Evolutionary conservation across 164 flowering plant species (phyloP).

Genomic region (Vitis riparia): DNA sequence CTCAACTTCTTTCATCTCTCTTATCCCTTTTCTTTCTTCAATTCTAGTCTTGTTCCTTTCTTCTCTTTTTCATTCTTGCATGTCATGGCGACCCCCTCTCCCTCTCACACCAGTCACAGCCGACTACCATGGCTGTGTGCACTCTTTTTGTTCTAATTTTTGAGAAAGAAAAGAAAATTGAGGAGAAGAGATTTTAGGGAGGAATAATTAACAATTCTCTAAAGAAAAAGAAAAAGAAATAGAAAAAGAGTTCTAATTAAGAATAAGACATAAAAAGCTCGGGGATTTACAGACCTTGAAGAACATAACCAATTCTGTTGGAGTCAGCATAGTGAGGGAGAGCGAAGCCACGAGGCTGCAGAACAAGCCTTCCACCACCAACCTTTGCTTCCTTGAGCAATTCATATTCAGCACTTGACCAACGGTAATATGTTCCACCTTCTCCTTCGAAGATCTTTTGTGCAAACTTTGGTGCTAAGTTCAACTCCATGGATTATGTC

Average conservation of each 20-base stretch:
- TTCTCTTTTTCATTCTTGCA: too few relatives aligned
- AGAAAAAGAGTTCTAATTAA: not conserved
- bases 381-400: conserved; percentile 20
- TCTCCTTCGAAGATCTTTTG: conserved; percentile 17
- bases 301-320: conserved; percentile 37
- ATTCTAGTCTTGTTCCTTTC: too few relatives aligned
- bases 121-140: too few relatives aligned
- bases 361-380: conserved; percentile 26
- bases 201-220: too few relatives aligned
- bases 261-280: not conserved
- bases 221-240: not conserved
- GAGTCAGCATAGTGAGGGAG: conserved; percentile 39
- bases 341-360: conserved; percentile 34
- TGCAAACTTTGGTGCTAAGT: conserved; percentile 12
- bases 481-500: not conserved
- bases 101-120: too few relatives aligned
- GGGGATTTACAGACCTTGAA: conserved; percentile 25
- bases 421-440: conserved; percentile 31
- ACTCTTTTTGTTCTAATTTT: too few relatives aligned
- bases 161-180: too few relatives aligned
- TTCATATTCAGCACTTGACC: conserved; percentile 24
- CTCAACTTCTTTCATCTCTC: too few relatives aligned
- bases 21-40: too few relatives aligned
- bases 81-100: too few relatives aligned
- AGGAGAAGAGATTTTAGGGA: too few relatives aligned